Evolutionary conservation across 148 eudicot genomes (phyloP).

Genomic region (Linanthus parryae): DNA sequence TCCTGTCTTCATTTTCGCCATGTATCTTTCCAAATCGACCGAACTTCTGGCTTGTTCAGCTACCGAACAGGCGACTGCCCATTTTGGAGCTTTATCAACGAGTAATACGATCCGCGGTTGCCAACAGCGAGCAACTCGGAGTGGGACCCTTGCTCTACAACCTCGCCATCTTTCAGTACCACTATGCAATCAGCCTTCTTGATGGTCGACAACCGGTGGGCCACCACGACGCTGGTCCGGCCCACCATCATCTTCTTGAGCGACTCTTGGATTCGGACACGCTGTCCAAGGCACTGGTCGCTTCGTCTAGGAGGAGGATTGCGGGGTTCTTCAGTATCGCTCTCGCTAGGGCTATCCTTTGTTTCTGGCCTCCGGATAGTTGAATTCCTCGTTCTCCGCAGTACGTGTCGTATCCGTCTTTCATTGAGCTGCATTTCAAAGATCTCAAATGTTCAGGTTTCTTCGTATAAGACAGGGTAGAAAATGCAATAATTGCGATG

Average conservation of each 20-base stretch:
- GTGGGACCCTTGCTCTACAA: constrained; percentile 13
- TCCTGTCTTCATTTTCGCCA: too few species aligned
- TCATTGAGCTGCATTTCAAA: constrained; percentile 14
- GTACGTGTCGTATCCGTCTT: constrained; percentile 11
- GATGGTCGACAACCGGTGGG: constrained; percentile 16
- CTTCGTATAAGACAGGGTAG: too few species aligned
- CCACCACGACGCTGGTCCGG: constrained; percentile 15
- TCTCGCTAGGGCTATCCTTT: constrained; percentile 15
- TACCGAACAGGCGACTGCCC: not conserved
- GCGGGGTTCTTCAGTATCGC: constrained; percentile 15
- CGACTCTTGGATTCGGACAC: constrained; percentile 14
- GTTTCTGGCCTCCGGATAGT: constrained; percentile 19
- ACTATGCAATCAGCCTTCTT: constrained; percentile 10
- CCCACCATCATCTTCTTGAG: constrained; percentile 17
- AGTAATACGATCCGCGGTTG: not conserved
- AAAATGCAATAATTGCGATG: too few species aligned
- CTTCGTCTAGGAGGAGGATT: constrained; percentile 17
- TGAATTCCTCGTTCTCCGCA: constrained; percentile 17
- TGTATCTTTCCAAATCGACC: too few species aligned
- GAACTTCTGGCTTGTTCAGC: too few species aligned
- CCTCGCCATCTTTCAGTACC: constrained; percentile 9
- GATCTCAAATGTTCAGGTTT: too few species aligned
- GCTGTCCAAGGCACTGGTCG: constrained; percentile 19
- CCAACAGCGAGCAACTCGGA: constrained; percentile 4
- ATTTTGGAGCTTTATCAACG: constrained; percentile 5